Percentiles rank a stretch among this genome's conserved stretches.
Conservation (phyloP, 495 filamentous ascomycete genomes). For the Hypoxylon fuscum region DNA sequence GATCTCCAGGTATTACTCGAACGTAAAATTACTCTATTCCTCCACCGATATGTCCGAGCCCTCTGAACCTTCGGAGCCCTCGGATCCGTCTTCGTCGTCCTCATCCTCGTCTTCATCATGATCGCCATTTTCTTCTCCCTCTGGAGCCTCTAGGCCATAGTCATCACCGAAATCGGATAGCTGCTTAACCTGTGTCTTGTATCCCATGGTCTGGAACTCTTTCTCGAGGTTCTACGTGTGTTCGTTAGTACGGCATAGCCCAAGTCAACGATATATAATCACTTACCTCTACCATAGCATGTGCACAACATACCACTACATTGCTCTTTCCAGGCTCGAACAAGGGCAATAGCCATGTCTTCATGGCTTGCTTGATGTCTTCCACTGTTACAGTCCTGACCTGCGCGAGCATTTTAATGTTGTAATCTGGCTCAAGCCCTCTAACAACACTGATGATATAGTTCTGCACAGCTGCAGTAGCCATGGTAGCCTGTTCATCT, state of each 20-base stretch:
- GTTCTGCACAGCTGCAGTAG: conserved; percentile 77
- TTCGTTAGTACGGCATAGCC: conserved; percentile 27
- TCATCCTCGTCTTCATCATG: conserved; percentile 70
- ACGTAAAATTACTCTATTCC: too few species aligned
- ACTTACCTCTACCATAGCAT: conserved; percentile 83
- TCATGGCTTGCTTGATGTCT: conserved; percentile 79
- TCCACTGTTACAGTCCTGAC: conserved; percentile 79
- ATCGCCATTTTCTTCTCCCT: conserved; percentile 71
- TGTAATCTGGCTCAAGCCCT: conserved; percentile 80
- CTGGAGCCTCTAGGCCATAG: conserved; percentile 82
- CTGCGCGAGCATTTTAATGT: conserved; percentile 74
- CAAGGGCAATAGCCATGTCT: conserved; percentile 76
- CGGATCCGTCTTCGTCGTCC: conserved; percentile 48
- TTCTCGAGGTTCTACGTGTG: conserved; percentile 72
- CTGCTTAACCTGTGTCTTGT: conserved; percentile 77
- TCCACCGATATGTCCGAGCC: conserved; percentile 47
- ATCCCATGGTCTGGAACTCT: conserved; percentile 76
- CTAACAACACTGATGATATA: conserved; percentile 84
- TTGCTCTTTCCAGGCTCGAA: conserved; percentile 82
- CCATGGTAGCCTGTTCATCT: conserved; percentile 85
- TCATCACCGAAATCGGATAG: conserved; percentile 87
- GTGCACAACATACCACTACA: conserved; percentile 87
- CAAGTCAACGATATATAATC: conserved; percentile 2
- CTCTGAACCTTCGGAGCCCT: conserved; percentile 48
- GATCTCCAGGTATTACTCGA: neutral